Percentiles rank a stretch among this genome's conserved stretches.
Conservation (phyloP, 1,284 basidiomycete species). For the Apiotrichum gracile region DNA sequence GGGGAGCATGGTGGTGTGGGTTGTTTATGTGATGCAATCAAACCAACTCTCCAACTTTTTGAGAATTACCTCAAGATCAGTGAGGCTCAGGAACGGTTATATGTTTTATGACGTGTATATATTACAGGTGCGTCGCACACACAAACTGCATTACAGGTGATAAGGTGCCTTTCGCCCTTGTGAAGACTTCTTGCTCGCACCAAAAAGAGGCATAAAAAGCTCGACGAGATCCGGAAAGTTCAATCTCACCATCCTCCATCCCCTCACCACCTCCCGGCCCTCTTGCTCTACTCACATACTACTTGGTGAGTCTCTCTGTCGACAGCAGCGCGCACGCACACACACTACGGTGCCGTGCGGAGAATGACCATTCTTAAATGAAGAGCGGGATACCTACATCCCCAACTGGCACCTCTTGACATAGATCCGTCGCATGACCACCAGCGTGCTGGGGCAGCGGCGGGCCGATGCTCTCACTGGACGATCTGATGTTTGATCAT, state of each 20-base stretch:
- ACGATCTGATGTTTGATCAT: slow-evolving; percentile 13
- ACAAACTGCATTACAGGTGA: no score
- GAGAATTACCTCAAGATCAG: no score
- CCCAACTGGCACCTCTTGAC: slow-evolving; percentile 47
- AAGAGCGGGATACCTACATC: slow-evolving; percentile 37
- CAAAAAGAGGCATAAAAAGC: not conserved
- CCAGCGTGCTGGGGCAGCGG: slow-evolving; percentile 8
- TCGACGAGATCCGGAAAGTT: not conserved
- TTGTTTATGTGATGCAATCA: not conserved
- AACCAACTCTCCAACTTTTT: no score
- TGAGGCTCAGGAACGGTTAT: no score
- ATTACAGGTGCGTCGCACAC: no score
- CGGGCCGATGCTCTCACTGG: slow-evolving; percentile 18
- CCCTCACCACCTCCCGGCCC: no score
- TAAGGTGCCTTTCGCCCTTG: no score
- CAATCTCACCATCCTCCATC: not conserved
- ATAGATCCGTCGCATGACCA: slow-evolving; percentile 21
- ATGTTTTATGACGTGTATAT: no score
- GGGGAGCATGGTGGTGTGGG: slow-evolving; percentile 1
- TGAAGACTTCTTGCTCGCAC: no score
- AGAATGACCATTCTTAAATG: slow-evolving; percentile 28
- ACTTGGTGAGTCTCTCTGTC: no score
- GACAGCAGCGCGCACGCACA: no score
- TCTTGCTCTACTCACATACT: no score
- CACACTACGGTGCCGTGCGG: not conserved